Evolutionary conservation across 2,329 filamentous ascomycete genomes (phyloP).

Genomic region (Diaporthe sp.): DNA sequence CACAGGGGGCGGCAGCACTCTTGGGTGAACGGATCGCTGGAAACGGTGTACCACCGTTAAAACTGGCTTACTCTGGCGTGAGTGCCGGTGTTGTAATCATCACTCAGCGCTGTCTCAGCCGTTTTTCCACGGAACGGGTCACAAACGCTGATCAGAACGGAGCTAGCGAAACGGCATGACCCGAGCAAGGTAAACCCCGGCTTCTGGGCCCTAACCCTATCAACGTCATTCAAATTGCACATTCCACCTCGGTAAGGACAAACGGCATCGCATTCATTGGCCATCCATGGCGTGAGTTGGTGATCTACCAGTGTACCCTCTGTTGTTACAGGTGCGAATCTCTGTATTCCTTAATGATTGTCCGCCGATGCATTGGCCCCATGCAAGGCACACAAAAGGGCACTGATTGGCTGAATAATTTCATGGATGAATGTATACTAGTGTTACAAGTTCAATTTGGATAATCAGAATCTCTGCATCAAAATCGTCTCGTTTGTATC

Average conservation of each 20-base stretch:
- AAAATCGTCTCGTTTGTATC: no score
- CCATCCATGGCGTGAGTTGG: no score
- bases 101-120: conserved; percentile 22
- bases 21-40: neutral
- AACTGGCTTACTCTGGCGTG: neutral
- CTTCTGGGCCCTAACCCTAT: neutral
- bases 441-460: neutral
- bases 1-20: conserved; percentile 1
- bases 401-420: neutral
- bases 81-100: neutral
- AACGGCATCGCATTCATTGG: neutral
- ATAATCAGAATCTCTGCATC: neutral
- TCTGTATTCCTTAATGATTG: no score
- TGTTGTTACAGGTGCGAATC: no score
- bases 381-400: no score
- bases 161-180: neutral
- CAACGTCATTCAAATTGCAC: neutral
- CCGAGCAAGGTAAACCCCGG: neutral
- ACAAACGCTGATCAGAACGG: neutral
- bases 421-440: neutral
- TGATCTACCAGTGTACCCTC: no score
- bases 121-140: neutral
- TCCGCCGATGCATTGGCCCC: no score
- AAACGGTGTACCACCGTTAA: neutral
- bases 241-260: neutral